Percentiles rank a stretch among this genome's conserved stretches.
These are phyloP conservation scores for Alternaria dauci DNA, from an alignment of 2,329 filamentous ascomycete species.

Conservation along the genomic window DNA sequence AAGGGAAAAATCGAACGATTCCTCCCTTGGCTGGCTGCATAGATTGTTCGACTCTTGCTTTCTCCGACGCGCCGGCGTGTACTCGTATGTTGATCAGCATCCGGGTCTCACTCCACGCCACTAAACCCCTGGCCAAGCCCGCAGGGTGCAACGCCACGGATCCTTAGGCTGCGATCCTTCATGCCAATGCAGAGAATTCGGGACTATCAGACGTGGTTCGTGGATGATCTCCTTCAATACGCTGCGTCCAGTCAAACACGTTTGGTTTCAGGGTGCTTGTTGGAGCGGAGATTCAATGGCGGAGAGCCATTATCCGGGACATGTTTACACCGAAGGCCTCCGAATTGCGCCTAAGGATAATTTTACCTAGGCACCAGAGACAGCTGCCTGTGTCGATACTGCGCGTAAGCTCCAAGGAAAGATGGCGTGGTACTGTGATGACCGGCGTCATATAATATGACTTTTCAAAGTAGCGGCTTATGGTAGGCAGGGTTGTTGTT, in stretches of 20 bases:
- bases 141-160: slow-evolving; percentile 1
- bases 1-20: too few relatives aligned
- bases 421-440: neutral
- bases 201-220: slow-evolving; percentile 3
- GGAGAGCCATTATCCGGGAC: neutral
- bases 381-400: neutral
- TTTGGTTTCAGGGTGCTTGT: neutral
- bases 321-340: neutral
- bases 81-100: neutral
- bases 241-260: neutral
- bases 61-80: too few relatives aligned
- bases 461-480: neutral
- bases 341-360: neutral
- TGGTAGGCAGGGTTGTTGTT: neutral
- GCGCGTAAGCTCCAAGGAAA: neutral
- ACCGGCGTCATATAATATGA: neutral
- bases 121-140: neutral
- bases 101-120: neutral
- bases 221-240: slow-evolving; percentile 3
- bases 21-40: too few relatives aligned
- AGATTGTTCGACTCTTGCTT: too few relatives aligned
- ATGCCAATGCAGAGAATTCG: neutral
- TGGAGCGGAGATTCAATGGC: neutral
- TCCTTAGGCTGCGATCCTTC: slow-evolving; percentile 2
- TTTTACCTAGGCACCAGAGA: neutral